These are phyloP conservation scores for Neospora caninum DNA, from an alignment of 169 alveolate genomes.

Conservation along the genomic window DNA sequence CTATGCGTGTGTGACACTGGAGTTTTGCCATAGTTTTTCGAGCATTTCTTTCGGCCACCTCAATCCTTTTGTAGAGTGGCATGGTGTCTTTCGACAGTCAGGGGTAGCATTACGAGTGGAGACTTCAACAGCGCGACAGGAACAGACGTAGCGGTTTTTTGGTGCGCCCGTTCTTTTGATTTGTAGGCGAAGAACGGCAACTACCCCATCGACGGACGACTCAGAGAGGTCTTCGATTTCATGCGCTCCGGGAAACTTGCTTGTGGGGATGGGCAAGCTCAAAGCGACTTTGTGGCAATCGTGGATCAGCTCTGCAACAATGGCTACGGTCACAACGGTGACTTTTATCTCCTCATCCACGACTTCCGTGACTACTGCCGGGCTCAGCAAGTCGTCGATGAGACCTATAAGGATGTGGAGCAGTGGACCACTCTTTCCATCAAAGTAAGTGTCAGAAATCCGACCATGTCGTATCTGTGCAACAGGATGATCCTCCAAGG, in stretches of 20 bases:
- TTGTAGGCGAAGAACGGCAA: slow-evolving; percentile 80
- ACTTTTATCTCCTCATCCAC: slow-evolving; percentile 82
- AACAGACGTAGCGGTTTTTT: too few relatives aligned
- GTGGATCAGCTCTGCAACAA: slow-evolving; percentile 76
- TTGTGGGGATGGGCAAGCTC: slow-evolving; percentile 78
- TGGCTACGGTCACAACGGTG: slow-evolving; percentile 84
- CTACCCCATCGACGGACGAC: slow-evolving; percentile 83
- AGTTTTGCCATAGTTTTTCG: not conserved
- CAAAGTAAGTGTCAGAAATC: not conserved
- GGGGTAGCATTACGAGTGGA: too few relatives aligned
- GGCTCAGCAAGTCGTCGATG: slow-evolving; percentile 89
- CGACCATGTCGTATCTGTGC: not conserved
- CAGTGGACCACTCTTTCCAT: slow-evolving; percentile 88
- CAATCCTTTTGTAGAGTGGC: too few relatives aligned
- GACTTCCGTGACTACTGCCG: slow-evolving; percentile 88
- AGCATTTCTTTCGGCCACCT: too few relatives aligned
- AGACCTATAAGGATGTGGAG: slow-evolving; percentile 80
- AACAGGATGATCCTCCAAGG: not conserved
- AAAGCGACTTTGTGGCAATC: slow-evolving; percentile 70
- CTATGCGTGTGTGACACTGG: not conserved
- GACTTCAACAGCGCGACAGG: too few relatives aligned
- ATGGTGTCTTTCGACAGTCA: too few relatives aligned
- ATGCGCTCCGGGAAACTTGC: slow-evolving; percentile 86
- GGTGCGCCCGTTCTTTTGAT: not conserved
- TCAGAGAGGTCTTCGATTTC: slow-evolving; percentile 88